Evolutionary conservation across 2,329 filamentous ascomycete genomes (phyloP).

Genomic region (Pseudofabraea citricarpa): DNA sequence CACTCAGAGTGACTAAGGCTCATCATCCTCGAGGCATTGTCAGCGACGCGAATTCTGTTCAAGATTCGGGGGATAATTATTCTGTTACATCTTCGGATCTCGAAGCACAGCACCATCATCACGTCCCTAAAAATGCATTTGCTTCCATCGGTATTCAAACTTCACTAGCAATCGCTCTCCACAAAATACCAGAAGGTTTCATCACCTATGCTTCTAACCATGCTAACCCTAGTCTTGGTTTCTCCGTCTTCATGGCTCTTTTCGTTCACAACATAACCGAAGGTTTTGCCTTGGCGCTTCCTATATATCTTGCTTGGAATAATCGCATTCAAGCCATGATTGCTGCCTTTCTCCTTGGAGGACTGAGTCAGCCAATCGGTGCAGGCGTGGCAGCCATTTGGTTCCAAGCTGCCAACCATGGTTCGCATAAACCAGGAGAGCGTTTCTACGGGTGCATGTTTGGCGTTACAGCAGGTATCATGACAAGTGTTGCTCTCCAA

Average conservation of each 20-base stretch:
- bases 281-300: slow-evolving; percentile 89
- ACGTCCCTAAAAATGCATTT: slow-evolving; percentile 91
- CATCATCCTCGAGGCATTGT: slow-evolving; percentile 19
- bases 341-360: slow-evolving; percentile 79
- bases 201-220: slow-evolving; percentile 98
- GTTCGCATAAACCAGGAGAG: slow-evolving; percentile 44
- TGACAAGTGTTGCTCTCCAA: slow-evolving; percentile 89
- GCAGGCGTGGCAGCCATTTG: slow-evolving; percentile 80
- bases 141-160: slow-evolving; percentile 94
- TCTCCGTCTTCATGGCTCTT: slow-evolving; percentile 90
- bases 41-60: no score
- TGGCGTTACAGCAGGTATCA: slow-evolving; percentile 85
- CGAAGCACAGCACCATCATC: slow-evolving; percentile 68
- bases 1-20: not conserved
- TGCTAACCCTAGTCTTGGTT: slow-evolving; percentile 80
- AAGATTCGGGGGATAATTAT: slow-evolving; percentile 18
- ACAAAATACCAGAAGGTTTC: slow-evolving; percentile 86
- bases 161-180: slow-evolving; percentile 87
- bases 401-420: slow-evolving; percentile 66
- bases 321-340: slow-evolving; percentile 77
- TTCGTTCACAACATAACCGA: slow-evolving; percentile 99
- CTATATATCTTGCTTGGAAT: slow-evolving; percentile 84
- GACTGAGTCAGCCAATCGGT: slow-evolving; percentile 80
- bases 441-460: slow-evolving; percentile 78
- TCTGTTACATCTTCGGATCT: not conserved